Base-by-base conservation (phyloP, 2,329 filamentous ascomycete species). In the Aotearoamyces nothofagi region DNA sequence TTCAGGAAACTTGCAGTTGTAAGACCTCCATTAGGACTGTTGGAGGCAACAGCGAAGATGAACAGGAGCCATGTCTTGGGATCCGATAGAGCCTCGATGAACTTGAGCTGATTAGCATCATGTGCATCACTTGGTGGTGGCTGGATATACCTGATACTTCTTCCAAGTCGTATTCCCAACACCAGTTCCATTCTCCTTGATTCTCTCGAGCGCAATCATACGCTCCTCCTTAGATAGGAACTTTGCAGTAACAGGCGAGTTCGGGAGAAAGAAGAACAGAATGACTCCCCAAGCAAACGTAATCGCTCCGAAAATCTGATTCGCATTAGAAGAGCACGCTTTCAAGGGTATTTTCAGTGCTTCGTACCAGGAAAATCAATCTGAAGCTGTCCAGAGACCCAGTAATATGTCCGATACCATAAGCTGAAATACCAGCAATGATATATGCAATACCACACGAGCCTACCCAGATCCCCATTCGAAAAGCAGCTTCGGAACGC, bases 151-250 rank as follows among this genome's bases (percentile, higher is more conserved):
- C 25, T 41, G 39, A 11, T 35, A 35, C 8, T 9, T 10, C 20
- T 43, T 39, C 22, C 43, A 26, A 9, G 37, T 24, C 25, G 34
- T 38, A 26, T 42, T 41, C 15, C 43, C 36, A 39, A 33, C 16
- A 25, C 39, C 19, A 40, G 33, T 40, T 22, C 37, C 33, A 16
- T 43, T 37, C 10, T 35, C 32, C 13, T 32, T 29, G 4, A 40
- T 20, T 6, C 38, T 30, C 17, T 37, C 34, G 9, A 43, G 29
- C 5, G 33, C 33, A 40, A 42, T 26, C 37, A 41, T 46, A 43
- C 46, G 12, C 39, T 51, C 32, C 39, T 49, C 12, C 35, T 16
- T 16, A 38, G 39, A 54, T n/a, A 75, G 51, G 8, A 57, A 62
- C 17, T 54, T 60, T 22, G 62, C 61, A 11, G 22, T 43, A 6